Evolutionary conservation across 2,329 filamentous ascomycete genomes (phyloP).

Genomic region (Esteya vermicola): DNA sequence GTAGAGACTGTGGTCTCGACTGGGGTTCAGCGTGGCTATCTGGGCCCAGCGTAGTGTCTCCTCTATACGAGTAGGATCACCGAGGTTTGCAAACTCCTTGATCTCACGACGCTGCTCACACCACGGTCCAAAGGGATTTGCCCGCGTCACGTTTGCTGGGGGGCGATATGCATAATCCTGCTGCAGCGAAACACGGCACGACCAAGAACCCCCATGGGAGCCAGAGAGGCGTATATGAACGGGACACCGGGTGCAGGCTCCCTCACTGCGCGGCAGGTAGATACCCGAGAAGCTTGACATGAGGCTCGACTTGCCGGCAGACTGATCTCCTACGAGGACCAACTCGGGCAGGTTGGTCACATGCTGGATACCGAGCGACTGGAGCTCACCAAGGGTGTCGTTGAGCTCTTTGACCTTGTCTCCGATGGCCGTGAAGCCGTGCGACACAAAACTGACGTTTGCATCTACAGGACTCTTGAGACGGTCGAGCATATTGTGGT

Average conservation of each 20-base stretch:
- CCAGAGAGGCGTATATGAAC: conserved; percentile 61
- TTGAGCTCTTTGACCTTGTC: conserved; percentile 51
- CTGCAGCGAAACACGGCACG: conserved; percentile 52
- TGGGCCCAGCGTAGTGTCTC: conserved; percentile 61
- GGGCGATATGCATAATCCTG: conserved; percentile 35
- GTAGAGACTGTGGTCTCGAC: conserved; percentile 34
- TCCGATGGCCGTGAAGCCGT: conserved; percentile 40
- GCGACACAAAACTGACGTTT: conserved; percentile 18
- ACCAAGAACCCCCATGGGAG: conserved; percentile 43
- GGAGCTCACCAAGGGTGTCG: conserved; percentile 51
- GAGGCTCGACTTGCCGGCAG: conserved; percentile 62
- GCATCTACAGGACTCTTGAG: not conserved
- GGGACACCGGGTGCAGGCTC: conserved; percentile 68
- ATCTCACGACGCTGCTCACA: conserved; percentile 29
- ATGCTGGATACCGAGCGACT: conserved; percentile 58
- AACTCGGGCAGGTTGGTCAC: conserved; percentile 62
- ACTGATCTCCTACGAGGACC: conserved; percentile 74
- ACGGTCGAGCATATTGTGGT: not conserved
- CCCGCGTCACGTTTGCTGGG: conserved; percentile 23
- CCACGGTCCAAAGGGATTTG: conserved; percentile 54
- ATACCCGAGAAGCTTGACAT: conserved; percentile 56
- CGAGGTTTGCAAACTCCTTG: conserved; percentile 49
- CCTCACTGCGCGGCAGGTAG: conserved; percentile 53
- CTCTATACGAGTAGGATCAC: conserved; percentile 48
- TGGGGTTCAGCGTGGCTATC: conserved; percentile 59